phyloP scores from a whole-genome alignment of 139 green algal genomes.

The Chlamydomonas sp. region DNA sequence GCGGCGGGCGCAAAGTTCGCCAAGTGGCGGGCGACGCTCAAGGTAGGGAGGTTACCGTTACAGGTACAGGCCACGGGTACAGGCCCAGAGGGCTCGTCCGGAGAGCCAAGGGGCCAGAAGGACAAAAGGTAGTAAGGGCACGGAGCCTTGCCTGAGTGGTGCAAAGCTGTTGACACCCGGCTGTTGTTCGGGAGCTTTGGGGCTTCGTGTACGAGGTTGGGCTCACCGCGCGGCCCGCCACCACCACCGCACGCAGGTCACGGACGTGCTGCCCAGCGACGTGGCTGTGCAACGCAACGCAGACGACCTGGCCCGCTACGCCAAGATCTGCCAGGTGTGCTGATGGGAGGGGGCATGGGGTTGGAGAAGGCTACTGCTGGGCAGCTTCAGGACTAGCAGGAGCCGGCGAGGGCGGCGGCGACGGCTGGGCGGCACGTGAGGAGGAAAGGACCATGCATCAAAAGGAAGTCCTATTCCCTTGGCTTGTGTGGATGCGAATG shows the following conservation, averaged over 20 bases:
- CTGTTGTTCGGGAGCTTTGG: background rate
- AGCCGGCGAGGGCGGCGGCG: background rate
- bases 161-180: background rate
- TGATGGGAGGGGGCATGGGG: background rate
- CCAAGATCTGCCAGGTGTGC: constrained; percentile 84
- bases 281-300: constrained; percentile 83
- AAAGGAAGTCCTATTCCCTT: no score
- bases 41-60: no score
- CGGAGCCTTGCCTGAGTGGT: background rate
- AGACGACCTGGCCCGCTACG: constrained; percentile 91
- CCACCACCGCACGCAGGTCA: background rate
- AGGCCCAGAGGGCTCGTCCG: no score
- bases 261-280: constrained; percentile 62
- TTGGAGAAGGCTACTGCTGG: background rate
- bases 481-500: no score
- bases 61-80: no score
- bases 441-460: no score
- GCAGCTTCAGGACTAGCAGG: no score
- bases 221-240: no score
- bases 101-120: no score
- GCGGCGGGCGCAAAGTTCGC: constrained; percentile 75
- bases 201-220: no score
- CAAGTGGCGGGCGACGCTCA: constrained; percentile 96
- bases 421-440: no score
- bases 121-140: no score